Percentiles rank a stretch among this genome's conserved stretches.
Conservation (phyloP, 2,329 filamentous ascomycete genomes). For the Ophiocordyceps camponoti-rufipedis region DNA sequence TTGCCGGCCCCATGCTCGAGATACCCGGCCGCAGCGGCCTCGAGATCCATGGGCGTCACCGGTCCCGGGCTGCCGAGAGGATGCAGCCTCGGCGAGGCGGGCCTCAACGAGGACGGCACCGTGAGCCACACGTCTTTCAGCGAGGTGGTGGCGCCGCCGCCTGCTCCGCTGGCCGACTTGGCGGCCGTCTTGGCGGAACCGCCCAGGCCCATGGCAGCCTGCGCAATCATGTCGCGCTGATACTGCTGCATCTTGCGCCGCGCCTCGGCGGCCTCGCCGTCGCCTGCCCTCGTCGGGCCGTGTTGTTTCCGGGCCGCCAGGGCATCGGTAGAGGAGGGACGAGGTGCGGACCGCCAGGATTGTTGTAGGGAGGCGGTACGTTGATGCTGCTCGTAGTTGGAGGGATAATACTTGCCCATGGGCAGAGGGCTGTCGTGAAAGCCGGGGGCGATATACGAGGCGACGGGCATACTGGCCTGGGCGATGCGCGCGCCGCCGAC, state of each 20-base stretch:
- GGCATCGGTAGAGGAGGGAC: conserved; percentile 2
- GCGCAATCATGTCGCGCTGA: conserved; percentile 41
- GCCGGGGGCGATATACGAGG: conserved; percentile 32
- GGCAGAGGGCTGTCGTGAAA: conserved; percentile 28
- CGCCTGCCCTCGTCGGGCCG: conserved; percentile 1
- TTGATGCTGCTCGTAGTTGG: conserved; percentile 32
- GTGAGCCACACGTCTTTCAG: conserved; percentile 20
- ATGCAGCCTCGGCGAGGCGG: conserved; percentile 27
- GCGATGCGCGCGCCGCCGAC: conserved; percentile 1
- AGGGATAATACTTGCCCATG: conserved; percentile 45
- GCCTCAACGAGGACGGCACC: conserved; percentile 23
- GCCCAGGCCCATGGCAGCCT: conserved; percentile 27
- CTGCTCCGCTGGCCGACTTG: conserved; percentile 4
- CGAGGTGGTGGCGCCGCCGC: conserved; percentile 12
- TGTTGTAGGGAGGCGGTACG: conserved; percentile 8
- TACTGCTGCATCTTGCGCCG: conserved; percentile 37
- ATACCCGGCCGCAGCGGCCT: conserved; percentile 19
- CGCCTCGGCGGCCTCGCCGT: conserved; percentile 21
- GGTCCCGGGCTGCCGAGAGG: conserved; percentile 41
- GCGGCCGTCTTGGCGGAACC: conserved; percentile 9
- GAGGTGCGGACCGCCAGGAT: conserved; percentile 2
- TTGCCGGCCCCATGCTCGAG: conserved; percentile 7
- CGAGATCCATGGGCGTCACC: conserved; percentile 42
- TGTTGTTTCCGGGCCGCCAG: not conserved
- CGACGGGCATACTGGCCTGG: conserved; percentile 22